These are phyloP conservation scores for Komagataella kurtzmanii DNA, from an alignment of 805 yeast genomes.

Conservation along the genomic window DNA sequence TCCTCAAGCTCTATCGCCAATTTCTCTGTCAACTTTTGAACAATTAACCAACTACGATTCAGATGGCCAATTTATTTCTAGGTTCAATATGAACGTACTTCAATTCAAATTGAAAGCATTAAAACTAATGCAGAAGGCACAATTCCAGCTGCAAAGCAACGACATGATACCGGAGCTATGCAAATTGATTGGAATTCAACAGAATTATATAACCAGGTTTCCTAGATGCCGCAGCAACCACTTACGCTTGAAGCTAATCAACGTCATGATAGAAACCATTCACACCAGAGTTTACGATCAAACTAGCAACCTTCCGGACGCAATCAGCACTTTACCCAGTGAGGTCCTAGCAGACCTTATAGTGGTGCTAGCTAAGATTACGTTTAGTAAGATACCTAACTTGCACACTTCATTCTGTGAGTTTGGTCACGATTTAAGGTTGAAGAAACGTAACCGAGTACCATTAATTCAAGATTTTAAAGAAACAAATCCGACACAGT, in stretches of 20 bases:
- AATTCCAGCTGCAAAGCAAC: not conserved
- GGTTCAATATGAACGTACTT: not conserved
- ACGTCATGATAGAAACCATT: constrained; percentile 16
- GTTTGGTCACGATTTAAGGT: not conserved
- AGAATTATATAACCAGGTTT: constrained; percentile 25
- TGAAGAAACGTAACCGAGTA: not conserved
- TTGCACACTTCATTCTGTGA: not conserved
- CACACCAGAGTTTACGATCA: not conserved
- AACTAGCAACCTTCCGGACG: not conserved
- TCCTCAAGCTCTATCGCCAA: not conserved
- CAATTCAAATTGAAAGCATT: not conserved
- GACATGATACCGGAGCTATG: not conserved
- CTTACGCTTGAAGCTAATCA: constrained; percentile 25
- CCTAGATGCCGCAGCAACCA: constrained; percentile 28
- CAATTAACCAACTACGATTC: not conserved
- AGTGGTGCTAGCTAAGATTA: not conserved
- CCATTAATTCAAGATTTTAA: not conserved
- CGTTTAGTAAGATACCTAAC: not conserved
- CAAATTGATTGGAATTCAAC: constrained; percentile 32
- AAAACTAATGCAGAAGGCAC: not conserved
- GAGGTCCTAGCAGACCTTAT: not conserved
- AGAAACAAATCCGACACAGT: not conserved
- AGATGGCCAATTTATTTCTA: not conserved
- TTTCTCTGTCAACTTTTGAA: not conserved
- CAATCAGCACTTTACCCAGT: not conserved